Base-by-base conservation (phyloP, 257 asterid genomes). In the Fraxinus anomala region DNA sequence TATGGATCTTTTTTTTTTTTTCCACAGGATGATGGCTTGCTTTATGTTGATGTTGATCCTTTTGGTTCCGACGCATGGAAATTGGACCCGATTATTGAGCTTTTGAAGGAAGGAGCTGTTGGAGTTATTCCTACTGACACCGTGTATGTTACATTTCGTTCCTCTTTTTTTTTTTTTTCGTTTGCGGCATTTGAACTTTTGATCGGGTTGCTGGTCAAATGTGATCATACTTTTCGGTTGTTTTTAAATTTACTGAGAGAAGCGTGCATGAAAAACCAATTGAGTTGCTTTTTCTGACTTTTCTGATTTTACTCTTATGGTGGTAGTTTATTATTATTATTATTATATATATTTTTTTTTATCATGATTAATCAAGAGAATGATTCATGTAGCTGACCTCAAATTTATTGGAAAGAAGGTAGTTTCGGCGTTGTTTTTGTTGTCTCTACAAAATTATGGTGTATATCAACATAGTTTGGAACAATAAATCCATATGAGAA, bases 101-200 rank as follows among this genome's bases (percentile, higher is more conserved):
- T 91, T 54, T 80, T 94, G 82, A 91, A 91, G 72, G 80, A 87
- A 83, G 97, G 97, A 76, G 99, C 99, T 79, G 97, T 94, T 77
- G 97, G 97, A 76, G 99, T 94, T 73, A 92, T 94, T 83, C 99
- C 99, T 37, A 94, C 99, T 24, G 99, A 94, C 79, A 92, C 99
- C 12, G 89, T 91, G 99, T 94, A 84, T 26, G 92, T 67, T 73
- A 0, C 66, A 59, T 74, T 65, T 19, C 3, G 54, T 69, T 71
- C 33, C 33, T 16, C 17, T 3, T 26, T n/a, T 74, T n/a, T 39
- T 26, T 21, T 3, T 26, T n/a, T 74, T n/a, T 39, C 28, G 6
- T 67, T 70, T n/a, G 23, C 17, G 17, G 0, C 17, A 2, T 12
- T 16, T 63, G 36, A 23, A 63, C 34, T 24, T 63, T 5, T 63